Evolutionary conservation across 345 rosid species (phyloP).

Genomic region (Citrus medica): DNA sequence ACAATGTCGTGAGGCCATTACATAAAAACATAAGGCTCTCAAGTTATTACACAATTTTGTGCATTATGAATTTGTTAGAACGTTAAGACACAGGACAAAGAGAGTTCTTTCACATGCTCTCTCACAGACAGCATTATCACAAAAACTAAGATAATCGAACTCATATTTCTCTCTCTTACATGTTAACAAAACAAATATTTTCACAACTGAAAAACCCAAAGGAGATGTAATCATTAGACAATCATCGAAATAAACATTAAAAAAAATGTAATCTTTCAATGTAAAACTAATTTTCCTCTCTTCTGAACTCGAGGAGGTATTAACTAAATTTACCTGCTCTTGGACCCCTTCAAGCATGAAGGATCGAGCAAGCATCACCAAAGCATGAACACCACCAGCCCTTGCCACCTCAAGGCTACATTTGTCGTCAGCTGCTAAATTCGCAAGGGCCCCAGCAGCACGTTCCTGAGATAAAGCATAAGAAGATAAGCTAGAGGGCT

Average conservation of each 20-base stretch:
- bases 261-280: not conserved
- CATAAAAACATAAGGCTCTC: not conserved
- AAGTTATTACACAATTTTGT: not conserved
- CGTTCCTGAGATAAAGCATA: slow-evolving; percentile 30
- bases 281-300: not conserved
- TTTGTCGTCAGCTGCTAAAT: slow-evolving; percentile 41
- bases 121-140: not conserved
- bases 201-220: not conserved
- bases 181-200: not conserved
- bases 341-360: slow-evolving; percentile 38
- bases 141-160: not conserved
- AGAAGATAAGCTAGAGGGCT: not conserved
- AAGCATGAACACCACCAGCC: slow-evolving; percentile 32
- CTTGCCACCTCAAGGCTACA: slow-evolving; percentile 32
- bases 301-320: not conserved
- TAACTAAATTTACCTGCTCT: slow-evolving; percentile 31
- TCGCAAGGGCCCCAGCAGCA: slow-evolving; percentile 45
- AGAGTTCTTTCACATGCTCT: not conserved
- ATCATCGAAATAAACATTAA: not conserved
- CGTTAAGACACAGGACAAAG: not conserved
- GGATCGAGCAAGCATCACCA: slow-evolving; percentile 31
- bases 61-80: not conserved
- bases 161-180: not conserved
- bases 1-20: not conserved
- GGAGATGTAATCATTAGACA: not conserved